Evolutionary conservation across 768 basidiomycete genomes (phyloP).

Genomic region (Phlebiopsis flavidoalba): DNA sequence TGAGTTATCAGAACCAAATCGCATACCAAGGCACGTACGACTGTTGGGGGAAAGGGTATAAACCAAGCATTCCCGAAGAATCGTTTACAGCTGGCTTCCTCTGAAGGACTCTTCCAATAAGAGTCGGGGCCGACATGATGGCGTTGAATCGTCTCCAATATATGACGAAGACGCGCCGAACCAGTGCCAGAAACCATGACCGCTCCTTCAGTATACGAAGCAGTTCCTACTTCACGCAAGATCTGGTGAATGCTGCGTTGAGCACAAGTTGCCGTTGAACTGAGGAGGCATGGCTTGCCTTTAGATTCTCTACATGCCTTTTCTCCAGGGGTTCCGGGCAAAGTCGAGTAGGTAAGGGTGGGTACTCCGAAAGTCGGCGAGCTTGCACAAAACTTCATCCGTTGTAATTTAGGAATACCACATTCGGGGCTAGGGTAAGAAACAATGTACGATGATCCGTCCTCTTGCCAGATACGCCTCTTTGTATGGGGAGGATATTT

Average conservation of each 20-base stretch:
- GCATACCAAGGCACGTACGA: conserved; percentile 34
- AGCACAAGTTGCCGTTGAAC: background rate
- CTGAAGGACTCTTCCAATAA: conserved; percentile 49
- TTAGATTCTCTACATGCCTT: conserved; percentile 73
- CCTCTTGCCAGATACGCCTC: conserved; percentile 79
- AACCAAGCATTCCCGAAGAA: conserved; percentile 78
- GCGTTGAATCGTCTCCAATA: conserved; percentile 50
- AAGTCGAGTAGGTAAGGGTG: conserved; percentile 71
- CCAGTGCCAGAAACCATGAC: conserved; percentile 43
- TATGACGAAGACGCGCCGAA: conserved; percentile 35
- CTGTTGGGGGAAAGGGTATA: conserved; percentile 72
- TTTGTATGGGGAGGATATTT: conserved; percentile 56
- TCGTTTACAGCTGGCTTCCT: conserved; percentile 32
- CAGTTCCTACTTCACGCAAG: conserved; percentile 61
- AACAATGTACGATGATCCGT: conserved; percentile 62
- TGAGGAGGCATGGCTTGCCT: conserved; percentile 42
- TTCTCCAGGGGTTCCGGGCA: conserved; percentile 57
- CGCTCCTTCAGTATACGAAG: conserved; percentile 49
- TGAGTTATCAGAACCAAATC: background rate
- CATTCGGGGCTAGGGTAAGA: conserved; percentile 53
- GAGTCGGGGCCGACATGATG: conserved; percentile 67
- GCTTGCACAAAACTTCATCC: conserved; percentile 57
- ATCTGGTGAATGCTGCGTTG: conserved; percentile 39
- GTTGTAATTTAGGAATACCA: conserved; percentile 52
- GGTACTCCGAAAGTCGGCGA: conserved; percentile 48